Evolutionary conservation across 202 grass and related monocot species (phyloP).

Genomic region (Sporobolus alterniflorus): DNA sequence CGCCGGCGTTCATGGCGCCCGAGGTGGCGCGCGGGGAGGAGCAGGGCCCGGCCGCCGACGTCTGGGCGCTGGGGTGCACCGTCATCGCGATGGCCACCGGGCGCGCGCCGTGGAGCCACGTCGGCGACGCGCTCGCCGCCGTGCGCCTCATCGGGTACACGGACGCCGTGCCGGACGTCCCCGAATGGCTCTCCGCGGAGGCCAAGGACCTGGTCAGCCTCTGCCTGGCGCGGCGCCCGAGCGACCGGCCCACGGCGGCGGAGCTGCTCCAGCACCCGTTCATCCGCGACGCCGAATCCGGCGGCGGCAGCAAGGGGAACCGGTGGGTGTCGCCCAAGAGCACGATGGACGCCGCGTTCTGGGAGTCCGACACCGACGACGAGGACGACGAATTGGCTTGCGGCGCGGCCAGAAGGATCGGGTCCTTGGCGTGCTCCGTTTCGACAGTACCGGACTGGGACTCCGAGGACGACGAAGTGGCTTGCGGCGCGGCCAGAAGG

Average conservation of each 20-base stretch:
- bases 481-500: slow-evolving; percentile 31
- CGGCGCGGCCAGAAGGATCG: slow-evolving; percentile 45
- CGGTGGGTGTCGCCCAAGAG: slow-evolving; percentile 73
- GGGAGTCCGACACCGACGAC: slow-evolving; percentile 53
- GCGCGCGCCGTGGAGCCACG: slow-evolving; percentile 50
- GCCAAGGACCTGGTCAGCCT: slow-evolving; percentile 51
- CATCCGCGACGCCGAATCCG: slow-evolving; percentile 21
- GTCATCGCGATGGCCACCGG: slow-evolving; percentile 82
- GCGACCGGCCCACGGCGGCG: slow-evolving; percentile 55
- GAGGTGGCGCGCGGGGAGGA: slow-evolving; percentile 81
- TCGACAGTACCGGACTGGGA: slow-evolving; percentile 43
- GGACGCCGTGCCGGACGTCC: slow-evolving; percentile 46
- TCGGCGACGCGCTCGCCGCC: slow-evolving; percentile 43
- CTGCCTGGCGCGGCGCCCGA: slow-evolving; percentile 49
- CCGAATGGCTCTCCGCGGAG: slow-evolving; percentile 49
- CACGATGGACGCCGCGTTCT: slow-evolving; percentile 58
- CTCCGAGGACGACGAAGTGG: not conserved
- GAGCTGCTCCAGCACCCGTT: slow-evolving; percentile 71
- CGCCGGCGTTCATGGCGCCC: slow-evolving; percentile 87
- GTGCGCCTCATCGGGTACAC: slow-evolving; percentile 65
- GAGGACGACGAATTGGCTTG: slow-evolving; percentile 25
- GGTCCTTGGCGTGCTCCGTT: slow-evolving; percentile 18
- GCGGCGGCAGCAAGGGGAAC: not conserved
- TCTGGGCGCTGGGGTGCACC: slow-evolving; percentile 89
- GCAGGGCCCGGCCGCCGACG: slow-evolving; percentile 56